Conservation (phyloP, 2,329 filamentous ascomycete genomes). For the Xenosphaeropsis pyriputrescens region DNA sequence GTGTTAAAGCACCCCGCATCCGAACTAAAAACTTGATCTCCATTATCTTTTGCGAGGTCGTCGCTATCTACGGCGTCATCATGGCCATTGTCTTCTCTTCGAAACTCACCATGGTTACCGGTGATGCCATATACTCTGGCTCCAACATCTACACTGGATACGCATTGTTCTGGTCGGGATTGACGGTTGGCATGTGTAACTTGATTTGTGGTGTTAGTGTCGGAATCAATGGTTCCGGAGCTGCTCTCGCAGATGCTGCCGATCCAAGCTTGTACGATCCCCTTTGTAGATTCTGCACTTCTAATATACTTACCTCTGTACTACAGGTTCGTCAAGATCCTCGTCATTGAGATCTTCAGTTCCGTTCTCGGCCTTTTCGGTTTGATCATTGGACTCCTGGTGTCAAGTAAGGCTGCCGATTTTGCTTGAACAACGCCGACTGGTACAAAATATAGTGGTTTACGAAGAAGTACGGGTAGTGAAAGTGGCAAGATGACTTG, state of each 20-base stretch:
- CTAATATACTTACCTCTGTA: conserved; percentile 4
- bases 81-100: conserved; percentile 98
- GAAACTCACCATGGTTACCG: conserved; percentile 56
- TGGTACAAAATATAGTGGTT: too few relatives aligned
- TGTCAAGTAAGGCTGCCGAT: conserved; percentile 69
- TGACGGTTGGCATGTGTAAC: conserved; percentile 94
- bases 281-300: not conserved
- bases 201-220: conserved; percentile 91
- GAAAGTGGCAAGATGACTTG: too few relatives aligned
- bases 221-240: conserved; percentile 95
- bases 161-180: conserved; percentile 87
- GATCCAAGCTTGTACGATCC: conserved; percentile 68
- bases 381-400: conserved; percentile 81
- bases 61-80: conserved; percentile 99
- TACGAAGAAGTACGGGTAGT: too few relatives aligned
- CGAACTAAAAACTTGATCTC: conserved; percentile 99
- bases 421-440: conserved; percentile 28
- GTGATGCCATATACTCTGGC: conserved; percentile 53
- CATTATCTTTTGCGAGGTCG: conserved; percentile 99
- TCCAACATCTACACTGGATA: conserved; percentile 89
- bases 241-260: conserved; percentile 88
- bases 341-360: conserved; percentile 98
- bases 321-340: conserved; percentile 86
- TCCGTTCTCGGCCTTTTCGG: conserved; percentile 94
- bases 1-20: conserved; percentile 92